Evolutionary conservation across 495 filamentous ascomycete species (phyloP).

Genomic region (Penicillium argentinense): DNA sequence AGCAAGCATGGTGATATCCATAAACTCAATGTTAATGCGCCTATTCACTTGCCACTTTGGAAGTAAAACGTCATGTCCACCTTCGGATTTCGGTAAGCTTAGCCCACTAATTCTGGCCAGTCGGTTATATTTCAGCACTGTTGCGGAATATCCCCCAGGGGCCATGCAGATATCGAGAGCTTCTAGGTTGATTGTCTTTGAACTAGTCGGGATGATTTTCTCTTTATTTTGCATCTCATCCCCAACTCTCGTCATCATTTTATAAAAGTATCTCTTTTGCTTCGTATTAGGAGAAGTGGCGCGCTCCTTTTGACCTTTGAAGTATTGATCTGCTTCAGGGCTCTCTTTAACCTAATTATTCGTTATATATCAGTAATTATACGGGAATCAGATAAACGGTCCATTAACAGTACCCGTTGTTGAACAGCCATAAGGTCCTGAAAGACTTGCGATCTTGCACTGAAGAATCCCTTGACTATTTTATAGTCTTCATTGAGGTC

Average conservation of each 20-base stretch:
- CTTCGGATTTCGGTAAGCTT: neutral
- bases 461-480: neutral
- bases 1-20: constrained; percentile 8
- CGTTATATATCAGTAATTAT: neutral
- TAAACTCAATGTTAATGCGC: neutral
- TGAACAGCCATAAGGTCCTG: neutral
- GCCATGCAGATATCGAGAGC: constrained; percentile 9
- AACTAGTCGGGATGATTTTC: constrained; percentile 1
- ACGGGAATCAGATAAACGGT: too few relatives aligned
- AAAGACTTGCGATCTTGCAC: neutral
- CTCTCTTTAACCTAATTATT: neutral
- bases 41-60: neutral
- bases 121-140: neutral
- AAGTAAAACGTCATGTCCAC: neutral
- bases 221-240: neutral
- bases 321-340: neutral
- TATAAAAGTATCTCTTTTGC: neutral
- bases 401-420: too few relatives aligned
- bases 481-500: neutral
- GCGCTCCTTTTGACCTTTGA: neutral
- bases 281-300: neutral
- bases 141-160: constrained; percentile 1
- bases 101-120: neutral
- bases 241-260: constrained; percentile 9
- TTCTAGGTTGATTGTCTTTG: neutral